These are phyloP conservation scores for Pterulicium gracile DNA, from an alignment of 1,284 basidiomycete species.

Conservation along the genomic window DNA sequence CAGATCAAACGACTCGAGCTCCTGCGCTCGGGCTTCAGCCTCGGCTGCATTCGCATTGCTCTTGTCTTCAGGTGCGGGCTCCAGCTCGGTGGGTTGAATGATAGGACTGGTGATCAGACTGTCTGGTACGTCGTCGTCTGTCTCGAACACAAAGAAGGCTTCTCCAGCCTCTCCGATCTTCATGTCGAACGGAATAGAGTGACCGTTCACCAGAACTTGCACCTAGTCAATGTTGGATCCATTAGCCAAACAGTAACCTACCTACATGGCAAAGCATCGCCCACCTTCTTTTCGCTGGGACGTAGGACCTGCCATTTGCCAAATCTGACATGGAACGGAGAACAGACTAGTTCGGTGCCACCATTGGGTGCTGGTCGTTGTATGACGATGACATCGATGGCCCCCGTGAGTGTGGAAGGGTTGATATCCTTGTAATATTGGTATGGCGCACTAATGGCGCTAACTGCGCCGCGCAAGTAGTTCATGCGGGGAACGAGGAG, in stretches of 20 bases:
- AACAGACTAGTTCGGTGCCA: conserved; percentile 72
- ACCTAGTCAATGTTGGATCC: conserved; percentile 38
- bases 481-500: conserved; percentile 42
- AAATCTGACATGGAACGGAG: conserved; percentile 97
- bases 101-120: conserved; percentile 92
- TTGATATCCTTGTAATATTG: conserved; percentile 89
- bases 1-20: conserved; percentile 60
- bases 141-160: conserved; percentile 98
- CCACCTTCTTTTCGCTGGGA: conserved; percentile 88
- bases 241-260: conserved; percentile 1
- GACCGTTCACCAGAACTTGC: conserved; percentile 73
- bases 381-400: conserved; percentile 95
- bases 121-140: conserved; percentile 87
- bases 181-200: conserved; percentile 87
- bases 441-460: conserved; percentile 68
- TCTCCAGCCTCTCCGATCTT: conserved; percentile 98
- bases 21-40: conserved; percentile 21
- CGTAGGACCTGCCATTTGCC: conserved; percentile 96
- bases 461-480: conserved; percentile 75
- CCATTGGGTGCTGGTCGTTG: conserved; percentile 58
- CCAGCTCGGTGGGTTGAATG: conserved; percentile 50
- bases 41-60: conserved; percentile 3
- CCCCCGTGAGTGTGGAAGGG: conserved; percentile 89
- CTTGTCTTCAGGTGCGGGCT: conserved; percentile 6
- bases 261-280: conserved; percentile 5